These are phyloP conservation scores for Hymenoscyphus occultus DNA, from an alignment of 2,329 filamentous ascomycete species.

Conservation along the genomic window DNA sequence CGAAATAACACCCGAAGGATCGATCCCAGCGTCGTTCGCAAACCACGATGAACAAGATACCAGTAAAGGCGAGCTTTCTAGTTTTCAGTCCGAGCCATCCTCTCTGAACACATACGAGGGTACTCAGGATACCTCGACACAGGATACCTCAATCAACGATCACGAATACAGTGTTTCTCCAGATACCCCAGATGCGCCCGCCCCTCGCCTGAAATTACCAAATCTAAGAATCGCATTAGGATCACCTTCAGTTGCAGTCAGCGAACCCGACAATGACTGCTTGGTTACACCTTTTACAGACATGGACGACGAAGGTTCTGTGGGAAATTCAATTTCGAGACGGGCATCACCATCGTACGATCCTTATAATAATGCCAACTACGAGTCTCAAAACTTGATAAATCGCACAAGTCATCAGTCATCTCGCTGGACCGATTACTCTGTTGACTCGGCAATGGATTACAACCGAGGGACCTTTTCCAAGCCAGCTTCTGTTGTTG, in stretches of 20 bases:
- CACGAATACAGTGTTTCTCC: constrained; percentile 12
- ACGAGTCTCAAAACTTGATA: constrained; percentile 19
- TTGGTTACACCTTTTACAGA: constrained; percentile 33
- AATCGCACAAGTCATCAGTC: constrained; percentile 30
- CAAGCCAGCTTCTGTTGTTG: constrained; percentile 9
- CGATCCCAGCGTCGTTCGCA: constrained; percentile 14
- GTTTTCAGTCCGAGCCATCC: background rate
- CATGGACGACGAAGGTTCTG: constrained; percentile 35
- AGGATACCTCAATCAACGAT: constrained; percentile 10
- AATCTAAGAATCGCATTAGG: constrained; percentile 30
- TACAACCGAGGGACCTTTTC: constrained; percentile 22
- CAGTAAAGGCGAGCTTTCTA: background rate
- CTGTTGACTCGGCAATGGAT: constrained; percentile 28
- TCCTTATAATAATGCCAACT: constrained; percentile 21
- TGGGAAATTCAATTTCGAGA: constrained; percentile 19
- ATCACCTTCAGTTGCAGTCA: constrained; percentile 22
- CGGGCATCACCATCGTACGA: constrained; percentile 20
- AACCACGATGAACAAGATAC: constrained; percentile 7
- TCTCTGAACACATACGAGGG: background rate
- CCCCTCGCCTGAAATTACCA: constrained; percentile 26
- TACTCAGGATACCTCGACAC: constrained; percentile 17
- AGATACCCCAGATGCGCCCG: constrained; percentile 9
- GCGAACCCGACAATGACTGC: constrained; percentile 24
- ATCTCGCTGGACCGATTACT: constrained; percentile 33
- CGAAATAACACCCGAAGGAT: constrained; percentile 11